A percentile compares a stretch with the other conserved stretches of the same genome.
Conservation (phyloP, 805 yeast genomes). For the Saccharomycopsis lassenensis region DNA sequence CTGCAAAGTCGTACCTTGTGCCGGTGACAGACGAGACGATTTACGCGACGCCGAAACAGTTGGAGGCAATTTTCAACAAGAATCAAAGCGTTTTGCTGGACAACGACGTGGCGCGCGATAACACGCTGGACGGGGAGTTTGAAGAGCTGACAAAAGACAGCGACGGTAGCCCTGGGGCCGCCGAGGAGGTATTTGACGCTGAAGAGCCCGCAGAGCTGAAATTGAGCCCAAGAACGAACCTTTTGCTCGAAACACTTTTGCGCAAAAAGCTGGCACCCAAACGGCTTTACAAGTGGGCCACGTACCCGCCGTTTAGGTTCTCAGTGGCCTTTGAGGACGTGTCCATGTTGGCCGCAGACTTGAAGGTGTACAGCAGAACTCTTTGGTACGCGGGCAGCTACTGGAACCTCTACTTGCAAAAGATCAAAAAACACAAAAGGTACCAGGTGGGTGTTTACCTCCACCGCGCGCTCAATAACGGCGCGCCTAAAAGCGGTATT, state of each 20-base stretch:
- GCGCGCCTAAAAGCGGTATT: conserved; percentile 30
- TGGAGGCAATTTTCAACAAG: conserved; percentile 24
- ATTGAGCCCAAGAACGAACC: background rate
- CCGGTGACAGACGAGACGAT: conserved; percentile 39
- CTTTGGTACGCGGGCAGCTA: conserved; percentile 54
- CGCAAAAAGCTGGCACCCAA: conserved; percentile 3
- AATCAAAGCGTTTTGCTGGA: conserved; percentile 20
- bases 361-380: conserved; percentile 39
- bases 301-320: conserved; percentile 43
- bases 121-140: conserved; percentile 8
- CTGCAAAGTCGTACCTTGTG: conserved; percentile 26
- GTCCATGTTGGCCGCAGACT: conserved; percentile 32
- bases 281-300: conserved; percentile 27
- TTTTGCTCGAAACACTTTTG: no score
- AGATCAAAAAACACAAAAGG: conserved; percentile 29
- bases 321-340: conserved; percentile 41
- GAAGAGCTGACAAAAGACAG: no score
- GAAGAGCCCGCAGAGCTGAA: background rate
- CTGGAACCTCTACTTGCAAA: conserved; percentile 47
- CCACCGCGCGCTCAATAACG: conserved; percentile 35
- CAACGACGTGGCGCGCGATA: no score
- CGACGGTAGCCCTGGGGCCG: background rate
- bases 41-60: conserved; percentile 32
- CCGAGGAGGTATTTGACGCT: conserved; percentile 1
- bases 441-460: conserved; percentile 46